Percentiles rank a stretch among this genome's conserved stretches.
phyloP scores from a whole-genome alignment of 768 basidiomycete genomes.

The Tricholoma matsutake region DNA sequence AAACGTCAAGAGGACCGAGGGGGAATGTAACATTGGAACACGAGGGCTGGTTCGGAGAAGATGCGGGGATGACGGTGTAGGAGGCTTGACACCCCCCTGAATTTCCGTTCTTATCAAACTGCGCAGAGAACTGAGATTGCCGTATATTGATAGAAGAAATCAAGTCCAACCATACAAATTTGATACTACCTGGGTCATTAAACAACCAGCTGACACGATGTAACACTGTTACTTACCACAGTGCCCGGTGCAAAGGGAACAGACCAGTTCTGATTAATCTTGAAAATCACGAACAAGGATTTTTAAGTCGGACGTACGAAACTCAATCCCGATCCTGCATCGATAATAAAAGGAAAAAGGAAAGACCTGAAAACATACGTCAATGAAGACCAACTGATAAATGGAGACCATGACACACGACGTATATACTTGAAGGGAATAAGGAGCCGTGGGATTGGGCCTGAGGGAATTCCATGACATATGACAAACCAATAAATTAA shows the following conservation, averaged over 20 bases:
- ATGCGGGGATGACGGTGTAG: slow-evolving; percentile 52
- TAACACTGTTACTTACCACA: slow-evolving; percentile 30
- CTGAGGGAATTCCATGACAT: slow-evolving; percentile 28
- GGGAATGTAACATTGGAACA: slow-evolving; percentile 53
- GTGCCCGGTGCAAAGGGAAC: slow-evolving; percentile 61
- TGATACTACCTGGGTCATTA: slow-evolving; percentile 42
- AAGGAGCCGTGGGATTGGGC: slow-evolving; percentile 53
- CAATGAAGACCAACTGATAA: neutral
- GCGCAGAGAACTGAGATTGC: neutral
- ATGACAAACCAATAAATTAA: neutral
- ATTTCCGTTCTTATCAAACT: slow-evolving; percentile 57
- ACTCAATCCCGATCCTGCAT: slow-evolving; percentile 41
- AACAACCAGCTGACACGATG: neutral
- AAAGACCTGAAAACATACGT: slow-evolving; percentile 34
- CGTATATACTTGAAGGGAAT: slow-evolving; percentile 58
- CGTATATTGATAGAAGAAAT: neutral
- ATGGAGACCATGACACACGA: slow-evolving; percentile 39
- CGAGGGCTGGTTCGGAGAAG: slow-evolving; percentile 31
- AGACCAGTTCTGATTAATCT: slow-evolving; percentile 44
- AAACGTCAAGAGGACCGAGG: slow-evolving; percentile 39
- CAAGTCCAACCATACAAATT: slow-evolving; percentile 56
- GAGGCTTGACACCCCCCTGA: slow-evolving; percentile 60
- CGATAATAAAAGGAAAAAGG: slow-evolving; percentile 49
- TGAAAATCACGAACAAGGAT: neutral
- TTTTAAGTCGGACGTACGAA: slow-evolving; percentile 39